These are phyloP conservation scores for Thermothelomyces thermophilus DNA, from an alignment of 2,329 filamentous ascomycete genomes.

Conservation along the genomic window DNA sequence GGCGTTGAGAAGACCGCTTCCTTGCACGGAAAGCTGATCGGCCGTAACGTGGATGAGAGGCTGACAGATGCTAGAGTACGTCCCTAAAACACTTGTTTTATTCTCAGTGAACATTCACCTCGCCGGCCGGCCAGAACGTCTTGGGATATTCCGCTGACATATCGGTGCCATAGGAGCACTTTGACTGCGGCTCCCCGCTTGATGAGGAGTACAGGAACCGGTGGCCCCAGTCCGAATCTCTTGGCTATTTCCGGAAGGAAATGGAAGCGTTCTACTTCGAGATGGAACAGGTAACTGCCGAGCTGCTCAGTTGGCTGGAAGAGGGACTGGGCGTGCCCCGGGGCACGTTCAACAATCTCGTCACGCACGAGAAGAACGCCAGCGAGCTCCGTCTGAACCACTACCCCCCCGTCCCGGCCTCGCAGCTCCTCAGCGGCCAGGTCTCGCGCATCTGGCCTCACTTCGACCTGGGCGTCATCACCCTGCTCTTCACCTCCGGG, in stretches of 20 bases:
- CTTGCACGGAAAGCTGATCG: too few species aligned
- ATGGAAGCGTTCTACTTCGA: neutral
- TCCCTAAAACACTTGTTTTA: neutral
- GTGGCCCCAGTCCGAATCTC: neutral
- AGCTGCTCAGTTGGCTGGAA: neutral
- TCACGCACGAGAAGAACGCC: neutral
- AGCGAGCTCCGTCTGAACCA: neutral
- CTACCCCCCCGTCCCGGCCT: neutral
- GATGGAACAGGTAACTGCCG: neutral
- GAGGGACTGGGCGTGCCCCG: neutral
- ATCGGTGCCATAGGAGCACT: neutral
- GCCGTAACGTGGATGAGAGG: too few species aligned
- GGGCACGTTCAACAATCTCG: neutral
- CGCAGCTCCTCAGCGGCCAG: neutral
- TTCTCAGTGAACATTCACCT: too few species aligned
- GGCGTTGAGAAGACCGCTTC: too few species aligned
- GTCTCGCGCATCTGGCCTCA: neutral
- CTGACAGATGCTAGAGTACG: too few species aligned
- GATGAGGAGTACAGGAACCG: neutral
- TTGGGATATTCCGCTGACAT: neutral
- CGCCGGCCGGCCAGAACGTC: too few species aligned
- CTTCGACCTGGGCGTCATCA: neutral
- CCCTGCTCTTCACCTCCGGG: neutral
- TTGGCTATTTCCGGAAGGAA: neutral
- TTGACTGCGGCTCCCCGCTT: neutral